These are phyloP conservation scores for Fraxinus ornus DNA, from an alignment of 305 asterid species.

Conservation along the genomic window DNA sequence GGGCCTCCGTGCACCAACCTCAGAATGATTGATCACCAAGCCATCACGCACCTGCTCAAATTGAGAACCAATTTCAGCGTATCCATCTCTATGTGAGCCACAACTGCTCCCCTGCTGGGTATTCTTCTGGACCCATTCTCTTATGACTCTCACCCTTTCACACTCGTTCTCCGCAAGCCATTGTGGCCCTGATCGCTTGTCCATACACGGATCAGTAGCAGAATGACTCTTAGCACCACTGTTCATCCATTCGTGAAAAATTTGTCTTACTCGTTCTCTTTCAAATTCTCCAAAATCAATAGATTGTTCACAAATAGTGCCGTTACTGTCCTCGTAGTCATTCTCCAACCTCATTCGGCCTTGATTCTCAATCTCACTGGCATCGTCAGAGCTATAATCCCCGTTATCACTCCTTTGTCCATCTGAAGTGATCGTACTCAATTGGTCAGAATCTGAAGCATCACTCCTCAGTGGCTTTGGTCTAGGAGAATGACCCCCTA, in stretches of 20 bases:
- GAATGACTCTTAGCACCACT: conserved; percentile 46
- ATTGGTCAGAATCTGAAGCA: conserved; percentile 33
- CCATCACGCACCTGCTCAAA: conserved; percentile 62
- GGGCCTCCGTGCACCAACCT: conserved; percentile 49
- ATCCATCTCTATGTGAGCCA: conserved; percentile 44
- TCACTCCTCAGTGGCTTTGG: conserved; percentile 37
- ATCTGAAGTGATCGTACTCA: conserved; percentile 37
- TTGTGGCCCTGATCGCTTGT: conserved; percentile 44
- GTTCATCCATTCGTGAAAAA: conserved; percentile 79
- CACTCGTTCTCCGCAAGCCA: conserved; percentile 46
- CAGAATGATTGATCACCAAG: conserved; percentile 31
- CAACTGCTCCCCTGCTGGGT: conserved; percentile 45
- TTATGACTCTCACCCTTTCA: conserved; percentile 36
- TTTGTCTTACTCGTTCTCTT: conserved; percentile 71
- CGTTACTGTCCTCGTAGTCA: conserved; percentile 45
- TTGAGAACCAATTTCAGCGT: conserved; percentile 48
- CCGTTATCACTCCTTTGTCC: conserved; percentile 36
- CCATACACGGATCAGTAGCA: conserved; percentile 29
- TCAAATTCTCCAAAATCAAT: conserved; percentile 69
- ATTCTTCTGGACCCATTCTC: conserved; percentile 44
- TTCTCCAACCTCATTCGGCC: conserved; percentile 22
- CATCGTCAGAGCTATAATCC: conserved; percentile 32
- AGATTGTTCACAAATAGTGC: conserved; percentile 63
- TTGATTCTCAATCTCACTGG: conserved; percentile 42
- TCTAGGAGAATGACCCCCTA: conserved; percentile 47